phyloP scores from a whole-genome alignment of 768 basidiomycete species.

The Galerina marginata region DNA sequence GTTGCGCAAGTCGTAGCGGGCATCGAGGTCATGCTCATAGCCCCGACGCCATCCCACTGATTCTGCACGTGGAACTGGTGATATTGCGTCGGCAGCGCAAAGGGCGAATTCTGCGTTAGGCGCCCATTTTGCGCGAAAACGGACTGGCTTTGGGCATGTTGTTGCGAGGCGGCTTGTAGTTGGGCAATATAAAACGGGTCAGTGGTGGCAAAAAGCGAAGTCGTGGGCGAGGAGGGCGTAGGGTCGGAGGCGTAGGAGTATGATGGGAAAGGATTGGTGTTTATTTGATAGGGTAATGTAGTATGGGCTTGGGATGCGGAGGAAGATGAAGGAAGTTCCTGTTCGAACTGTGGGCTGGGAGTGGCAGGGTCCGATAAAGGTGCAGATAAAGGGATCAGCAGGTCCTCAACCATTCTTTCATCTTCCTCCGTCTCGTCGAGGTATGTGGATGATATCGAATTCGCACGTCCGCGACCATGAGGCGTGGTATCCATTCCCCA shows the following conservation, averaged over 20 bases:
- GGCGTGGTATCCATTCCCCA: not conserved
- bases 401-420: conserved; percentile 14
- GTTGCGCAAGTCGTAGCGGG: conserved; percentile 1
- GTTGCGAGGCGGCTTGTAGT: conserved; percentile 6
- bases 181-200: conserved; percentile 18
- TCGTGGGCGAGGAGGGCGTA: conserved; percentile 7
- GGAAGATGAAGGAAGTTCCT: not conserved
- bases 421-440: conserved; percentile 13
- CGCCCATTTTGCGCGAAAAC: conserved; percentile 15
- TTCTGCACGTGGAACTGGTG: not conserved
- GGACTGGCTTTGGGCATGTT: conserved; percentile 5
- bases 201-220: conserved; percentile 9
- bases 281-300: too few relatives aligned
- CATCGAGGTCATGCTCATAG: not conserved
- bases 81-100: conserved; percentile 2
- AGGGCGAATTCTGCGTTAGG: conserved; percentile 14
- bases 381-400: conserved; percentile 9
- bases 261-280: not conserved
- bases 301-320: not conserved
- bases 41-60: not conserved
- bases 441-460: not conserved
- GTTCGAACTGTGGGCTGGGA: not conserved
- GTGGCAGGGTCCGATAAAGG: conserved; percentile 3
- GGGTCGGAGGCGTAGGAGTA: conserved; percentile 1
- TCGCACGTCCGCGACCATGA: not conserved